phyloP scores from a whole-genome alignment of 805 yeast genomes.

The Lachancea quebecensis region DNA sequence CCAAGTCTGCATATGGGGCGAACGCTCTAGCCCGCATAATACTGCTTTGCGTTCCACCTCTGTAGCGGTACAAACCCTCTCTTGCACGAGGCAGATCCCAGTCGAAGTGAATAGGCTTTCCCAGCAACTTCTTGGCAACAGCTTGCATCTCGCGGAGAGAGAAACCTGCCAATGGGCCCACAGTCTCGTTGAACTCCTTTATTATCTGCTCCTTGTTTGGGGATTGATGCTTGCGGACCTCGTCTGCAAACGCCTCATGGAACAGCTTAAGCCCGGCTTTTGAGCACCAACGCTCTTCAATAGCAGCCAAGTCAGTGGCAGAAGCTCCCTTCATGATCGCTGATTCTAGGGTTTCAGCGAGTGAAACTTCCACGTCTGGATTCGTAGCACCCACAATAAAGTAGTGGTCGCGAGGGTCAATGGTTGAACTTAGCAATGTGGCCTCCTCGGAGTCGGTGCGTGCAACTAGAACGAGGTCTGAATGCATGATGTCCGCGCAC shows the following conservation, averaged over 20 bases:
- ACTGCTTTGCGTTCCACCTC: slow-evolving; percentile 96
- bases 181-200: slow-evolving; percentile 55
- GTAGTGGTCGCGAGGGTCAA: slow-evolving; percentile 91
- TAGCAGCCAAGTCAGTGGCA: slow-evolving; percentile 61
- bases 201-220: slow-evolving; percentile 56
- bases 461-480: slow-evolving; percentile 81
- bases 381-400: slow-evolving; percentile 88
- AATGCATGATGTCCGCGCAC: slow-evolving; percentile 87
- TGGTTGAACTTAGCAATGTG: slow-evolving; percentile 85
- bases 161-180: slow-evolving; percentile 66
- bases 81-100: slow-evolving; percentile 95
- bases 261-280: slow-evolving; percentile 81
- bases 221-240: slow-evolving; percentile 54
- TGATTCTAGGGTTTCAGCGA: slow-evolving; percentile 68
- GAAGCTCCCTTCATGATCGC: slow-evolving; percentile 72
- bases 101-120: slow-evolving; percentile 80
- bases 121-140: slow-evolving; percentile 67
- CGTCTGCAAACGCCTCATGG: slow-evolving; percentile 87
- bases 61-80: slow-evolving; percentile 94
- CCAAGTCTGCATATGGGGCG: slow-evolving; percentile 90
- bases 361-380: slow-evolving; percentile 59
- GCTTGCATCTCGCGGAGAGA: slow-evolving; percentile 76
- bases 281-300: slow-evolving; percentile 77
- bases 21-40: slow-evolving; percentile 93
- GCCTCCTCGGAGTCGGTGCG: slow-evolving; percentile 98